These are phyloP conservation scores for Lactifluus hygrophoroides DNA, from an alignment of 768 basidiomycete species.

Conservation along the genomic window DNA sequence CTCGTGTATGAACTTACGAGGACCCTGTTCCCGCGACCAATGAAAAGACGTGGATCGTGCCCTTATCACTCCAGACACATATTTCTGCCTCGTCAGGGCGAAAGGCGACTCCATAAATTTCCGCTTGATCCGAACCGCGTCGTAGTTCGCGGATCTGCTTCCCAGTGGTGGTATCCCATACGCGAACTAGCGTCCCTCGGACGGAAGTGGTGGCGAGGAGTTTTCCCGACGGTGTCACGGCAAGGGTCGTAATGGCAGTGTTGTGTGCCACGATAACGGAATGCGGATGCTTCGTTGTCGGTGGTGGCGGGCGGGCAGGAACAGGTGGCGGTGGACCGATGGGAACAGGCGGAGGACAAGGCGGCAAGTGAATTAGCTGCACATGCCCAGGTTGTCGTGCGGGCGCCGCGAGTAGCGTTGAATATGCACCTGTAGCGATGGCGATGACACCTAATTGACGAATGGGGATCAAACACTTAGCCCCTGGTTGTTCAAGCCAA, in stretches of 20 bases:
- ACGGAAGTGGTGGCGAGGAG: conserved; percentile 78
- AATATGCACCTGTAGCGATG: conserved; percentile 65
- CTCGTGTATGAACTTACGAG: conserved; percentile 41
- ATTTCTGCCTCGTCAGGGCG: conserved; percentile 79
- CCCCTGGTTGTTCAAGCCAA: too few species aligned
- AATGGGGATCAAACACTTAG: background rate
- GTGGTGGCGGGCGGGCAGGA: conserved; percentile 45
- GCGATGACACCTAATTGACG: conserved; percentile 60
- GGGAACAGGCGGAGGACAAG: conserved; percentile 54
- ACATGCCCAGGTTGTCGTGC: conserved; percentile 85
- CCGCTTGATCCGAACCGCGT: conserved; percentile 82
- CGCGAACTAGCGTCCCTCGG: conserved; percentile 75
- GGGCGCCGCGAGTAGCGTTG: conserved; percentile 79
- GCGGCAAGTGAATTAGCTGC: conserved; percentile 77
- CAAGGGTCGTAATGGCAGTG: conserved; percentile 67
- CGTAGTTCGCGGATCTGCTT: conserved; percentile 73
- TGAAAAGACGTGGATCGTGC: conserved; percentile 85
- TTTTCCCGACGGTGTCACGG: conserved; percentile 68
- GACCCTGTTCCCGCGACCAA: conserved; percentile 51
- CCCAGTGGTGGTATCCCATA: conserved; percentile 74
- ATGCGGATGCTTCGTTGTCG: conserved; percentile 53
- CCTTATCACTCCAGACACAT: conserved; percentile 93
- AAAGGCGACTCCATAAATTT: conserved; percentile 86
- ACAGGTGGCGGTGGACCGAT: conserved; percentile 47
- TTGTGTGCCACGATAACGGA: conserved; percentile 82